phyloP scores from a whole-genome alignment of 2,329 filamentous ascomycete genomes.

The Alternaria alternata region DNA sequence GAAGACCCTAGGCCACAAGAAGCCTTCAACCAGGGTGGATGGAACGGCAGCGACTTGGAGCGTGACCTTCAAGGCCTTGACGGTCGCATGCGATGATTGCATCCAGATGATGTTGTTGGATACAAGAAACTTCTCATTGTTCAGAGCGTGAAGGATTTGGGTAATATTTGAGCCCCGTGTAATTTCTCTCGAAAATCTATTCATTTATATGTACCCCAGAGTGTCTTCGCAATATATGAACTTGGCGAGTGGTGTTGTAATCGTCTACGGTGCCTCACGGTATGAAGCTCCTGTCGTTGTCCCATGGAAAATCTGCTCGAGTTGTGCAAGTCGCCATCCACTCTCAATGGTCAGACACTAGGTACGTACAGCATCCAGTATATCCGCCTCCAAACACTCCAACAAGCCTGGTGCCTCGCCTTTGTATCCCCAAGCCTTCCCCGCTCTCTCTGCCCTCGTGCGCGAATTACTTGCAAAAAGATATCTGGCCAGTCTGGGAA shows the following conservation, averaged over 20 bases:
- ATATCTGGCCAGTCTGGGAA: slow-evolving; percentile 42
- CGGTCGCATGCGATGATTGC: slow-evolving; percentile 31
- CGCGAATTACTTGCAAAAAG: slow-evolving; percentile 62
- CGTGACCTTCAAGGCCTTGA: slow-evolving; percentile 59
- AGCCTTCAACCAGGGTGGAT: slow-evolving; percentile 51
- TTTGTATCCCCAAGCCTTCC: slow-evolving; percentile 63
- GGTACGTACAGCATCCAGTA: slow-evolving; percentile 18
- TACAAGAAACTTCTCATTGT: slow-evolving; percentile 16
- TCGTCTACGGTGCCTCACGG: neutral
- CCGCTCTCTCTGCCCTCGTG: slow-evolving; percentile 62
- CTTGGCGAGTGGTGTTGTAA: neutral
- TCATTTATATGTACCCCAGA: neutral
- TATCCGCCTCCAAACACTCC: slow-evolving; percentile 49
- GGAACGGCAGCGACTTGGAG: slow-evolving; percentile 53
- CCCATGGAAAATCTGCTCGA: neutral
- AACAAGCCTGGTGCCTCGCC: slow-evolving; percentile 51
- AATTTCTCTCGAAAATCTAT: slow-evolving; percentile 11
- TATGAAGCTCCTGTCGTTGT: neutral
- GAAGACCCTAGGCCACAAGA: slow-evolving; percentile 71
- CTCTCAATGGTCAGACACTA: neutral
- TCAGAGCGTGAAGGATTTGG: slow-evolving; percentile 7
- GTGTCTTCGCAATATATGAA: neutral
- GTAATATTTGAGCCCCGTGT: slow-evolving; percentile 6
- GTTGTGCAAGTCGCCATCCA: neutral
- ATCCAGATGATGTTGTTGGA: slow-evolving; percentile 13